Evolutionary conservation across 805 yeast species (phyloP).

Genomic region (Limtongia smithiae): DNA sequence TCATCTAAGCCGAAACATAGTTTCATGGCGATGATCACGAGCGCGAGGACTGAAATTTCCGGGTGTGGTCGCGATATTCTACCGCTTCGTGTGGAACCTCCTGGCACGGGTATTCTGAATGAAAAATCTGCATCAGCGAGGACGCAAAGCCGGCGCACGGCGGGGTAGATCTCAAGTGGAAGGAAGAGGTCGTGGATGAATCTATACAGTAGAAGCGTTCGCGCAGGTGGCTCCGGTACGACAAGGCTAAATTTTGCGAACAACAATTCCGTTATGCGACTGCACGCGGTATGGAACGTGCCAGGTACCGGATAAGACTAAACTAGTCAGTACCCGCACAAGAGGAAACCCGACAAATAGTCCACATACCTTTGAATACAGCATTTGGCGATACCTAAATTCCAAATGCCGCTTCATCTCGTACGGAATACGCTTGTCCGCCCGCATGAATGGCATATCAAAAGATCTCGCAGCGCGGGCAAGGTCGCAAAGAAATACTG

Average conservation of each 20-base stretch:
- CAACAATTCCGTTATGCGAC: slow-evolving; percentile 3
- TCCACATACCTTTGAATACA: slow-evolving; percentile 10
- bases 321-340: neutral
- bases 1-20: slow-evolving; percentile 28
- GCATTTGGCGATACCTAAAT: slow-evolving; percentile 6
- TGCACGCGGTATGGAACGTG: slow-evolving; percentile 3
- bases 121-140: neutral
- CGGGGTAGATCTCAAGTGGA: slow-evolving; percentile 24
- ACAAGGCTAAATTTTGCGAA: neutral
- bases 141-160: slow-evolving; percentile 4
- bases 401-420: slow-evolving; percentile 13
- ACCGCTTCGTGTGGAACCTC: too few relatives aligned
- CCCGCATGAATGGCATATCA: slow-evolving; percentile 24
- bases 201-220: slow-evolving; percentile 1
- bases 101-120: neutral
- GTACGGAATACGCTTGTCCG: slow-evolving; percentile 8
- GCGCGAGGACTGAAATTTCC: slow-evolving; percentile 18
- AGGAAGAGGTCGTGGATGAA: slow-evolving; percentile 19
- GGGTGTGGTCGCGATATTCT: too few relatives aligned
- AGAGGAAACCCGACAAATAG: neutral
- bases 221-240: slow-evolving; percentile 4
- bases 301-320: slow-evolving; percentile 20
- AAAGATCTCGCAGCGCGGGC: slow-evolving; percentile 7
- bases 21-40: slow-evolving; percentile 22
- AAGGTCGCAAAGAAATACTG: slow-evolving; percentile 21